Percentiles rank a stretch among this genome's conserved stretches.
Evolutionary conservation across 2,329 filamentous ascomycete genomes (phyloP).

Genomic region (Emericellopsis atlantica): DNA sequence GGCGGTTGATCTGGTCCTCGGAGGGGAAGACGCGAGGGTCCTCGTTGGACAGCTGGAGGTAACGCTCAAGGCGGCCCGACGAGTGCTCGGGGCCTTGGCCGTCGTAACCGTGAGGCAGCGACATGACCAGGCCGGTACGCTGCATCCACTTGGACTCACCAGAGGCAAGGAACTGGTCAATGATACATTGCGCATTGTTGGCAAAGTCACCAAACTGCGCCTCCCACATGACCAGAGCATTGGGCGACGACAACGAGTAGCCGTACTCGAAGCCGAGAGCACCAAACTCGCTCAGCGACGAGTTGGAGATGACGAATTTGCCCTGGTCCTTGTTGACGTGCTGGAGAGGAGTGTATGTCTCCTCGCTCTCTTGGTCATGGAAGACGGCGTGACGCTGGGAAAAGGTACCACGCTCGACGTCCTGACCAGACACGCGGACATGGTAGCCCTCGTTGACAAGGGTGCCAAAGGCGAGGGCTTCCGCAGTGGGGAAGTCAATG

Average conservation of each 20-base stretch:
- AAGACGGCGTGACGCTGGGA: conserved; percentile 95
- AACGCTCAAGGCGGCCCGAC: conserved; percentile 92
- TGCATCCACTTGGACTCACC: conserved; percentile 99
- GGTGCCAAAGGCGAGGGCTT: conserved; percentile 88
- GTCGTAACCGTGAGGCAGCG: conserved; percentile 93
- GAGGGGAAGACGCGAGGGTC: conserved; percentile 88
- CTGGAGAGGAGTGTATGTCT: conserved; percentile 85
- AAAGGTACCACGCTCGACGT: conserved; percentile 98
- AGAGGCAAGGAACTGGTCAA: conserved; percentile 96
- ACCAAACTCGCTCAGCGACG: conserved; percentile 59
- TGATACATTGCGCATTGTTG: conserved; percentile 98
- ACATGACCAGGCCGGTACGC: conserved; percentile 91
- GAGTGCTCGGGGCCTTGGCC: conserved; percentile 98
- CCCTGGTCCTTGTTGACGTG: conserved; percentile 83
- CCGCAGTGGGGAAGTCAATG: conserved; percentile 96
- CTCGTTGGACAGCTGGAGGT: conserved; percentile 94
- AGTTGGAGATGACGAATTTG: conserved; percentile 95
- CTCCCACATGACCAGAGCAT: conserved; percentile 98
- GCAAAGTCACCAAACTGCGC: conserved; percentile 99
- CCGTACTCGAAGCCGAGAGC: conserved; percentile 96
- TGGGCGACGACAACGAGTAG: conserved; percentile 92
- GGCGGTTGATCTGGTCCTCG: conserved; percentile 79
- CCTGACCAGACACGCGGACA: conserved; percentile 93
- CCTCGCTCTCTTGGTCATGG: conserved; percentile 92
- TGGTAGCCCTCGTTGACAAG: conserved; percentile 90